Percentiles rank a stretch among this genome's conserved stretches.
Conservation (phyloP, 176 grass and related monocot species). For the Sorghum bicolor region Sorghum_bicolor_NCBIv3 NC_012873.2:60182001-60182500, state of each 20-base stretch:
- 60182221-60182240: not conserved
- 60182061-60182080: not conserved
- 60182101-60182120: not conserved
- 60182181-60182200: not conserved
- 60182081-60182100: not conserved
- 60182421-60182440: slow-evolving; percentile 36
- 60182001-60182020: not conserved
- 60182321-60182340: not conserved
- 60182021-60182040: not conserved
- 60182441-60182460: slow-evolving; percentile 8
- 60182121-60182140: not conserved
- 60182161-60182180: not conserved
- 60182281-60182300: slow-evolving; percentile 10
- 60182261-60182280: no score
- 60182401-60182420: slow-evolving; percentile 58
- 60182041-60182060: not conserved
- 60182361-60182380: slow-evolving; percentile 14
- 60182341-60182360: slow-evolving; percentile 14
- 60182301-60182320: slow-evolving; percentile 29
- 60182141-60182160: not conserved
- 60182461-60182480: slow-evolving; percentile 8
- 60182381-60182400: slow-evolving; percentile 43
- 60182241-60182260: not conserved
- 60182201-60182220: slow-evolving; percentile 3
- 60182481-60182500: slow-evolving; percentile 26